A percentile compares a stretch with the other conserved stretches of the same genome.
These are phyloP conservation scores for Helminthosporium solani DNA, from an alignment of 2,329 filamentous ascomycete species.

Conservation along the genomic window DNA sequence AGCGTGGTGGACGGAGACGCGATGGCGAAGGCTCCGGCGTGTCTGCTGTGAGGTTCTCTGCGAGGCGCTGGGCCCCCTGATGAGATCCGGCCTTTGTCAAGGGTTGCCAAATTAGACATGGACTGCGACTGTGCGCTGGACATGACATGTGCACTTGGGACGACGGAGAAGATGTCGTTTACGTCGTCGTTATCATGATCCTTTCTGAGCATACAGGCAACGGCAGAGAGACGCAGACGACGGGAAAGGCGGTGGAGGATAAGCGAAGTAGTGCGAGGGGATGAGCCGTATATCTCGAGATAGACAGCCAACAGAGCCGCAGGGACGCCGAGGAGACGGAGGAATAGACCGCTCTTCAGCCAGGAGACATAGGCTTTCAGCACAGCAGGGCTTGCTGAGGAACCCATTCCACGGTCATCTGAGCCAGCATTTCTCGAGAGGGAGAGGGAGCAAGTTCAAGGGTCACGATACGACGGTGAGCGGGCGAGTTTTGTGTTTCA, in stretches of 20 bases:
- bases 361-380: conserved; percentile 34
- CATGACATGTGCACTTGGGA: conserved; percentile 29
- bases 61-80: conserved; percentile 17
- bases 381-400: conserved; percentile 24
- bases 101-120: conserved; percentile 23
- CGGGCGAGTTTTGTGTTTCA: conserved; percentile 8
- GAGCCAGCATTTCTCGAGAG: conserved; percentile 30
- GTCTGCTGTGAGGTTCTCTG: conserved; percentile 14
- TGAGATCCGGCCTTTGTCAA: conserved; percentile 24
- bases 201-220: conserved; percentile 24
- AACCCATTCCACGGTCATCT: conserved; percentile 35
- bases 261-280: conserved; percentile 32
- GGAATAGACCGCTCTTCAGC: conserved; percentile 21
- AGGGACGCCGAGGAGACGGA: conserved; percentile 30
- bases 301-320: conserved; percentile 31
- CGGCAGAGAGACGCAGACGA: conserved; percentile 26
- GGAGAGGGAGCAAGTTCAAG: conserved; percentile 9
- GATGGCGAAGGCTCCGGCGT: conserved; percentile 7
- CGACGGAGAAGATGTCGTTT: conserved; percentile 22
- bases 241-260: conserved; percentile 39
- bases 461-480: not conserved
- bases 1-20: conserved; percentile 9
- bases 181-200: conserved; percentile 20
- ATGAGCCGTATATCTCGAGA: conserved; percentile 32
- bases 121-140: conserved; percentile 29